phyloP scores from a whole-genome alignment of 805 yeast genomes.

The Grigorovia transvaalensis region DNA sequence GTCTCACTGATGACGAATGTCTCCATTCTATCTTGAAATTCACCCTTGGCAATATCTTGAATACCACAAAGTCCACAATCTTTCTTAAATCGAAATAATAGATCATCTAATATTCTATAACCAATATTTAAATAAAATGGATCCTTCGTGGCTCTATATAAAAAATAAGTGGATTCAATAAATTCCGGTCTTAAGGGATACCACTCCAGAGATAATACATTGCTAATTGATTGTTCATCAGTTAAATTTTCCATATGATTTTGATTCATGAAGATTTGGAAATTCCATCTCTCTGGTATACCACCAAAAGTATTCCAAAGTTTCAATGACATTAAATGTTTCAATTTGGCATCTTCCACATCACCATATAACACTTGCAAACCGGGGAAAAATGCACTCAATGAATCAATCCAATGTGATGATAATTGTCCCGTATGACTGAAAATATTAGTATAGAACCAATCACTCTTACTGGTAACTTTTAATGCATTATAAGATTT shows the following conservation, averaged over 20 bases:
- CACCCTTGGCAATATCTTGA: conserved; percentile 54
- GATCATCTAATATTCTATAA: conserved; percentile 45
- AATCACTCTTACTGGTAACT: conserved; percentile 40
- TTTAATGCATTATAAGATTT: conserved; percentile 49
- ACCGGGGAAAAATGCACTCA: conserved; percentile 86
- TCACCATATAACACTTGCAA: conserved; percentile 72
- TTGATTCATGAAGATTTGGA: conserved; percentile 5
- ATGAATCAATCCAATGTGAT: conserved; percentile 71
- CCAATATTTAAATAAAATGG: conserved; percentile 77
- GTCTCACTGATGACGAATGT: conserved; percentile 84
- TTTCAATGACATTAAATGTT: conserved; percentile 56
- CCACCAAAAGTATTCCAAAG: conserved; percentile 73
- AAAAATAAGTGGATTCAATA: conserved; percentile 75
- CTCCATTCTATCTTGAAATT: conserved; percentile 75
- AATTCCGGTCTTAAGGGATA: conserved; percentile 90
- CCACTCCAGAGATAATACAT: conserved; percentile 53
- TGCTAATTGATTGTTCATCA: neutral
- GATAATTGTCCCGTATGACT: conserved; percentile 39
- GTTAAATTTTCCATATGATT: neutral
- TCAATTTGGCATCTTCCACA: conserved; percentile 47
- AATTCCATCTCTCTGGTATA: conserved; percentile 84
- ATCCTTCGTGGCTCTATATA: conserved; percentile 76
- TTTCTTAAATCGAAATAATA: conserved; percentile 41
- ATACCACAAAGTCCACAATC: conserved; percentile 77
- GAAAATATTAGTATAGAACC: conserved; percentile 50